These are phyloP conservation scores for Sideroxylon spinosum DNA, from an alignment of 179 eudicot species.

Conservation along the genomic window DNA sequence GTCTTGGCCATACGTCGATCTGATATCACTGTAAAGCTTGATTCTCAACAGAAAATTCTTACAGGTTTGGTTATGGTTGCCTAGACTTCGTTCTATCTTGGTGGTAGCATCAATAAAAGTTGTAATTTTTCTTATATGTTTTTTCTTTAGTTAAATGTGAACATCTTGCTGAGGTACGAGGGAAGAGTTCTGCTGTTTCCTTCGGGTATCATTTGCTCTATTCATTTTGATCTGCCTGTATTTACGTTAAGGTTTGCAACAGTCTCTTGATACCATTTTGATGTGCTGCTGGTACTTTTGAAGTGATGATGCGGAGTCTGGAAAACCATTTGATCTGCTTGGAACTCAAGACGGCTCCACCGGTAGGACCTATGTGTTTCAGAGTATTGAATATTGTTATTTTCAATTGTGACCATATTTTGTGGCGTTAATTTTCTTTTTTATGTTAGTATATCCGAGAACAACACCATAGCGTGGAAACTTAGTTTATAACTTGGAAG, in stretches of 20 bases:
- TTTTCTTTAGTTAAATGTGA: constrained; percentile 69
- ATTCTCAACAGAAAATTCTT: constrained; percentile 87
- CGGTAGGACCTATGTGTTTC: constrained; percentile 37
- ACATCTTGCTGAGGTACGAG: constrained; percentile 88
- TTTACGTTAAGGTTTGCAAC: not conserved
- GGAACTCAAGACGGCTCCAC: constrained; percentile 53
- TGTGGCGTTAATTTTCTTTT: not conserved
- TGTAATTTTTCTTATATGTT: constrained; percentile 8
- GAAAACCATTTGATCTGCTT: constrained; percentile 71
- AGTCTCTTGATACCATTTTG: constrained; percentile 9
- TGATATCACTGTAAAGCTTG: constrained; percentile 87
- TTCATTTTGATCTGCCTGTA: not conserved
- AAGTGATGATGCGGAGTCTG: constrained; percentile 62
- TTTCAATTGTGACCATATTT: not conserved
- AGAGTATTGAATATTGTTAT: not conserved
- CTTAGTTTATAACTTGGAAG: not conserved
- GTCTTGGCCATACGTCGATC: constrained; percentile 80
- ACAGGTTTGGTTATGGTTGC: constrained; percentile 53
- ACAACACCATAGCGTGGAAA: not conserved
- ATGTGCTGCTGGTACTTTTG: constrained; percentile 26
- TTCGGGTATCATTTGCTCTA: constrained; percentile 42
- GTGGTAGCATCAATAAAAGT: not conserved
- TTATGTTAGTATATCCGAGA: not conserved
- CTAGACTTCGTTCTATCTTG: constrained; percentile 6
- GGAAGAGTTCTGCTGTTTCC: constrained; percentile 48